phyloP scores from a whole-genome alignment of 2,329 filamentous ascomycete genomes.

The Aspergillus eucalypticola region DNA sequence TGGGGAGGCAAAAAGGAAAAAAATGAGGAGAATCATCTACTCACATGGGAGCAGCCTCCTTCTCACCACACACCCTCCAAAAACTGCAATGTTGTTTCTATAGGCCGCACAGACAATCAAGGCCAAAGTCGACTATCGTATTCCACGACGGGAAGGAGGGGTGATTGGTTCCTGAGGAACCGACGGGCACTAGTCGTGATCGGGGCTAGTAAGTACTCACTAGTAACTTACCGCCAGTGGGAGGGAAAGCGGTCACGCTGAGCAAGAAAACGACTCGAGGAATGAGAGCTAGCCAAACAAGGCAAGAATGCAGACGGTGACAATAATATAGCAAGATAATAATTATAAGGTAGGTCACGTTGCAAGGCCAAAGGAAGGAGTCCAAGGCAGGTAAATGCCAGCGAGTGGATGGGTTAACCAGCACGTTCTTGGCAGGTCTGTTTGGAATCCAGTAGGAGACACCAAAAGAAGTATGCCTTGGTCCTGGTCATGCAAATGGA shows the following conservation, averaged over 20 bases:
- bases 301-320: neutral
- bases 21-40: neutral
- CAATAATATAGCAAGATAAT: neutral
- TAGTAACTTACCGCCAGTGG: neutral
- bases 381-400: neutral
- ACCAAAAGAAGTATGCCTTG: neutral
- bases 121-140: neutral
- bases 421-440: neutral
- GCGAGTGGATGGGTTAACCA: neutral
- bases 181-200: conserved; percentile 12
- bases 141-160: neutral
- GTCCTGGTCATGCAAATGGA: neutral
- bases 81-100: neutral
- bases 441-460: neutral
- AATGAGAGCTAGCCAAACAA: neutral
- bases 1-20: neutral
- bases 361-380: neutral
- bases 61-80: neutral
- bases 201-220: neutral
- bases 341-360: neutral
- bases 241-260: neutral
- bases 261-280: neutral
- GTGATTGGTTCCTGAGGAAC: conserved; percentile 12
- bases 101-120: neutral
- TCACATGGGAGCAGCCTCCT: neutral